phyloP scores from a whole-genome alignment of 2,329 filamentous ascomycete genomes.

The Macroventuria anomochaeta region DNA sequence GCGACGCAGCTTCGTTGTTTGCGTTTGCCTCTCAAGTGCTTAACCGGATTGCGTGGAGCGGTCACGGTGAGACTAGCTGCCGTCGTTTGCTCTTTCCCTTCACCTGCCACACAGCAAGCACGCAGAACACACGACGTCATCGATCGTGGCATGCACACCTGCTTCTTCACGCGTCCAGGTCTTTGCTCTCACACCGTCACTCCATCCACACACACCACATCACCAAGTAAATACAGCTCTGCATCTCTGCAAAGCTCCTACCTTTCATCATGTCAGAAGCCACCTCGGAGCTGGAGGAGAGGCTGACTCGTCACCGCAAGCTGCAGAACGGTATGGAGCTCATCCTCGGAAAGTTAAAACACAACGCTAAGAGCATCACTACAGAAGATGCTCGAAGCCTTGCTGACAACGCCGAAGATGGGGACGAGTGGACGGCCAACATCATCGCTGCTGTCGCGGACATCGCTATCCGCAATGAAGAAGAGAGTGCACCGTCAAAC shows the following conservation, averaged over 20 bases:
- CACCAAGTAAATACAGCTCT: not conserved
- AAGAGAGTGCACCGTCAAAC: conserved; percentile 20
- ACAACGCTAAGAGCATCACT: conserved; percentile 36
- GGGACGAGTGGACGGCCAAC: conserved; percentile 29
- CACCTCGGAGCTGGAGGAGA: not conserved
- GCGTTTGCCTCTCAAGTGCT: no score
- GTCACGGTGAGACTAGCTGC: not conserved
- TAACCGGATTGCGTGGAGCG: not conserved
- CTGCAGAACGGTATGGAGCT: conserved; percentile 14
- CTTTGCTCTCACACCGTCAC: not conserved
- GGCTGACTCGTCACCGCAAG: conserved; percentile 7
- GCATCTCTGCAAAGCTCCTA: not conserved
- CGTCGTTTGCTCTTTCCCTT: conserved; percentile 2
- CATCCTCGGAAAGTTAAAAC: conserved; percentile 30
- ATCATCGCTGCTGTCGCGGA: conserved; percentile 41
- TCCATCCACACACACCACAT: not conserved
- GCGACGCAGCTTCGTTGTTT: no score
- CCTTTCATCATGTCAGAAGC: not conserved
- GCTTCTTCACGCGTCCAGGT: not conserved
- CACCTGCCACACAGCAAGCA: not conserved
- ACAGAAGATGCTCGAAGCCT: conserved; percentile 41
- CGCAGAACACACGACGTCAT: conserved; percentile 5
- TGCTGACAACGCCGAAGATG: conserved; percentile 33
- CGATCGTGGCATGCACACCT: not conserved
- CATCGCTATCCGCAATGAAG: conserved; percentile 20